Evolutionary conservation across 495 filamentous ascomycete species (phyloP).

Genomic region (Daldinia vernicosa): DNA sequence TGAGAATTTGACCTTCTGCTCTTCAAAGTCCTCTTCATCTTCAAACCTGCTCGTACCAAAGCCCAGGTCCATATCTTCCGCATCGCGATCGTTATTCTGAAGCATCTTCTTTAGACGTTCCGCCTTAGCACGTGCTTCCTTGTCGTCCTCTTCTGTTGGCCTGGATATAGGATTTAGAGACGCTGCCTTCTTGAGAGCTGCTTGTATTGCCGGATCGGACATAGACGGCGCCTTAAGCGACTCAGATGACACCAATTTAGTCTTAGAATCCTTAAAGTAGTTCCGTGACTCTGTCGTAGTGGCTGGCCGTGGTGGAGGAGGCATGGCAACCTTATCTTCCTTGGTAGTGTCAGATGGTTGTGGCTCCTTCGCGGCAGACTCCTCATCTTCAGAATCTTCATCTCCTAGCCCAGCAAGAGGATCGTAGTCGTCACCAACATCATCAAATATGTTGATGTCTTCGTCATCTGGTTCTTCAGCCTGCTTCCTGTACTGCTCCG

Average conservation of each 20-base stretch:
- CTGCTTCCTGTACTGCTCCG: conserved; percentile 63
- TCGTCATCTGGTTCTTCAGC: conserved; percentile 66
- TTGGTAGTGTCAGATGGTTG: conserved; percentile 42
- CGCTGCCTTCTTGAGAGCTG: conserved; percentile 85
- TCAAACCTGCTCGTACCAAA: conserved; percentile 87
- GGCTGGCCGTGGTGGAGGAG: conserved; percentile 52
- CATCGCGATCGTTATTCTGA: conserved; percentile 79
- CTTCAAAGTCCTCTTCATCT: conserved; percentile 75
- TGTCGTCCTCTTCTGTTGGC: conserved; percentile 56
- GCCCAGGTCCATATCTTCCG: conserved; percentile 91
- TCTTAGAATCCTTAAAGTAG: conserved; percentile 68
- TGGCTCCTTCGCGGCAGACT: conserved; percentile 50
- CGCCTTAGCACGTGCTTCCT: conserved; percentile 56
- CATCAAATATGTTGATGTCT: conserved; percentile 84
- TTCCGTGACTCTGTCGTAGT: conserved; percentile 54
- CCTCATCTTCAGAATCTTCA: conserved; percentile 60
- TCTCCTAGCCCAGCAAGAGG: conserved; percentile 78
- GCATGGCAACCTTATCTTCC: conserved; percentile 50
- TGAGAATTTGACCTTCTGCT: conserved; percentile 70
- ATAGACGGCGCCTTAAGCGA: conserved; percentile 64
- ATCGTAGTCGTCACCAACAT: conserved; percentile 85
- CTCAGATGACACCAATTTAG: conserved; percentile 51
- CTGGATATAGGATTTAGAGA: conserved; percentile 65
- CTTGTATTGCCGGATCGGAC: conserved; percentile 80
- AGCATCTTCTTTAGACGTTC: conserved; percentile 78